phyloP scores from a whole-genome alignment of 768 basidiomycete species.

The Mycena metata region DNA sequence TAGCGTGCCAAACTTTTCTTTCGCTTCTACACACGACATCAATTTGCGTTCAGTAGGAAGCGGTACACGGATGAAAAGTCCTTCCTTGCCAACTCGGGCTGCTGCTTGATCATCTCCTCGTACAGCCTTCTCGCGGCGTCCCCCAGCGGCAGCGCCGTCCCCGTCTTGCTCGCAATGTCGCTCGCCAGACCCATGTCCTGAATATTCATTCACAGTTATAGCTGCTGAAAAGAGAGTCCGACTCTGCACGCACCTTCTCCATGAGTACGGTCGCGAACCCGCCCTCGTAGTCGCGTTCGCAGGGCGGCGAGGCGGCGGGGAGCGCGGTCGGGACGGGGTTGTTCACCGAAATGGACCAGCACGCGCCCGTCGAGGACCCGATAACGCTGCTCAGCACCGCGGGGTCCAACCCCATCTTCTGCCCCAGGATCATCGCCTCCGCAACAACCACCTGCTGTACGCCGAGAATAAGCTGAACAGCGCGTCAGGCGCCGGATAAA shows the following conservation, averaged over 20 bases:
- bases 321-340: slow-evolving; percentile 88
- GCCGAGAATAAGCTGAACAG: slow-evolving; percentile 68
- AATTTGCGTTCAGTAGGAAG: slow-evolving; percentile 55
- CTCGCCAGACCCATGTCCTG: slow-evolving; percentile 90
- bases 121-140: slow-evolving; percentile 76
- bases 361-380: slow-evolving; percentile 86
- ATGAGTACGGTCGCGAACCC: slow-evolving; percentile 89
- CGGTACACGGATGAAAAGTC: slow-evolving; percentile 89
- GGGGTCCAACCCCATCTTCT: slow-evolving; percentile 84
- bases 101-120: slow-evolving; percentile 60
- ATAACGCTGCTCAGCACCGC: slow-evolving; percentile 84
- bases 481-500: slow-evolving; percentile 24
- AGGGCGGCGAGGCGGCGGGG: slow-evolving; percentile 81
- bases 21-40: no score
- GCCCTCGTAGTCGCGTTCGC: slow-evolving; percentile 85
- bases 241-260: slow-evolving; percentile 71
- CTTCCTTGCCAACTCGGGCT: slow-evolving; percentile 72
- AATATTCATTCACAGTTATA: neutral
- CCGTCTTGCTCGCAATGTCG: slow-evolving; percentile 65
- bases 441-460: slow-evolving; percentile 87
- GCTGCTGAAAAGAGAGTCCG: neutral
- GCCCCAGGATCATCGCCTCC: slow-evolving; percentile 93
- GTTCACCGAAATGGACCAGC: slow-evolving; percentile 89
- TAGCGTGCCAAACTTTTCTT: no score
- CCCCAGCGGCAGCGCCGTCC: slow-evolving; percentile 74